Evolutionary conservation across 139 green algal genomes (phyloP).

Genomic region (Edaphochlamys debaryana): DNA sequence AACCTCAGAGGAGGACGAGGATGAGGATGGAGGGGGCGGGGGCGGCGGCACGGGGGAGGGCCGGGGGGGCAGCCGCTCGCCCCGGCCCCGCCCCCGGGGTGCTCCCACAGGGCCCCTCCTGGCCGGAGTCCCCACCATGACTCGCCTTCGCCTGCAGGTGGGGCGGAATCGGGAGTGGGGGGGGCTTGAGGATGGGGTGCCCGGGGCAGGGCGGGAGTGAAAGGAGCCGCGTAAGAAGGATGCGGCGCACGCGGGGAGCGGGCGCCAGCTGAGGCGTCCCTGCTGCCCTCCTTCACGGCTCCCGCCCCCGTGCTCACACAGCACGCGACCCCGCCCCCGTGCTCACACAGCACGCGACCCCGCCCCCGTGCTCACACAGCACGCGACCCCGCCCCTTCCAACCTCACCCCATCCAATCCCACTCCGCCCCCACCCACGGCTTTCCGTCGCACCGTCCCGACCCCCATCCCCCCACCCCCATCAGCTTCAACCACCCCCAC

Average conservation of each 20-base stretch:
- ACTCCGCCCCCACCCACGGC: not conserved
- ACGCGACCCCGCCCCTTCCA: not conserved
- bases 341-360: too few species aligned
- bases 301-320: too few species aligned
- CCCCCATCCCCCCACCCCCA: not conserved
- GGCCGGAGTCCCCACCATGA: conserved; percentile 48
- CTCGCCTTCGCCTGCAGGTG: conserved; percentile 56
- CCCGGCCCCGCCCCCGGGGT: not conserved
- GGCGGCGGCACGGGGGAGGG: not conserved
- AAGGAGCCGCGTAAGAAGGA: too few species aligned
- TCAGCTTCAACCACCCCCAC: not conserved
- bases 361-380: too few species aligned
- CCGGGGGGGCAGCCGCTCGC: not conserved
- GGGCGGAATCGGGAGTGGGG: not conserved
- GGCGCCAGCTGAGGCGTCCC: too few species aligned
- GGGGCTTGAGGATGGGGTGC: too few species aligned
- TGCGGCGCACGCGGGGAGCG: too few species aligned
- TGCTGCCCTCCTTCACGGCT: too few species aligned
- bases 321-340: too few species aligned
- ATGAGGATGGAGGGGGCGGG: not conserved
- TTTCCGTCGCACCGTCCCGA: too few species aligned
- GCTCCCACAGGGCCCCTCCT: too few species aligned
- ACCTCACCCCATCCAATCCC: not conserved
- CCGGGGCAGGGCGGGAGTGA: too few species aligned
- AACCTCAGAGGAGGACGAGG: not conserved